Percentiles rank a stretch among this genome's conserved stretches.
These are phyloP conservation scores for Pezicula carpinea DNA, from an alignment of 2,329 filamentous ascomycete genomes.

Conservation along the genomic window DNA sequence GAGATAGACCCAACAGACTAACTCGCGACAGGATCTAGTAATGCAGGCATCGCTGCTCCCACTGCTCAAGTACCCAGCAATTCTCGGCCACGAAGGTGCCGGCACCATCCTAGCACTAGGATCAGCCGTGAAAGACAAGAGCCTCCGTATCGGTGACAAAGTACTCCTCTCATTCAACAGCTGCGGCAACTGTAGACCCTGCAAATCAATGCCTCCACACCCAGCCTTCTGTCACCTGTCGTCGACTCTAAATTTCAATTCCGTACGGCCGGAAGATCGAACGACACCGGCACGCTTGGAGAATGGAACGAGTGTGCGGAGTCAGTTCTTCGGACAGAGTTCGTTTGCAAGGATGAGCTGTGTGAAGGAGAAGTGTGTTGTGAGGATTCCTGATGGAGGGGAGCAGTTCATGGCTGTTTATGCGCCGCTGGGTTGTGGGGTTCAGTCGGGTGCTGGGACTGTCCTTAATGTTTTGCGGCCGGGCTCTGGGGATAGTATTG, in stretches of 20 bases:
- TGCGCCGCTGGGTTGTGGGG: constrained; percentile 36
- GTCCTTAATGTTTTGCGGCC: constrained; percentile 32
- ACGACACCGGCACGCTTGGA: constrained; percentile 10
- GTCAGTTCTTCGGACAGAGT: constrained; percentile 28
- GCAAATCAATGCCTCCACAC: constrained; percentile 21
- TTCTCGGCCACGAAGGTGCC: constrained; percentile 24
- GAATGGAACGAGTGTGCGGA: constrained; percentile 13
- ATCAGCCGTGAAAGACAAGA: constrained; percentile 8
- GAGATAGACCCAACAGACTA: too few relatives aligned
- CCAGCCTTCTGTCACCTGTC: constrained; percentile 24
- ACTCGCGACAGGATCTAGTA: constrained; percentile 7
- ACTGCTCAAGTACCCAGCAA: constrained; percentile 15
- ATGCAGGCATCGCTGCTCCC: constrained; percentile 6
- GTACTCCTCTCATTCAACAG: constrained; percentile 30
- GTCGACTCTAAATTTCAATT: constrained; percentile 16
- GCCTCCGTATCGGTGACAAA: constrained; percentile 12
- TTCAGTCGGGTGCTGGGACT: constrained; percentile 36
- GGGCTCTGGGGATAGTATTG: constrained; percentile 23
- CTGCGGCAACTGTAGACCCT: constrained; percentile 28
- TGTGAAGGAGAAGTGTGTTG: constrained; percentile 21
- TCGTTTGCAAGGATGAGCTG: constrained; percentile 22
- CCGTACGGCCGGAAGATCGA: constrained; percentile 10
- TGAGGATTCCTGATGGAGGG: constrained; percentile 17
- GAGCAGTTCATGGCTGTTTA: constrained; percentile 24
- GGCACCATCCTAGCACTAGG: constrained; percentile 14